Conservation (phyloP, 805 yeast genomes). For the Candida anglica region DNA sequence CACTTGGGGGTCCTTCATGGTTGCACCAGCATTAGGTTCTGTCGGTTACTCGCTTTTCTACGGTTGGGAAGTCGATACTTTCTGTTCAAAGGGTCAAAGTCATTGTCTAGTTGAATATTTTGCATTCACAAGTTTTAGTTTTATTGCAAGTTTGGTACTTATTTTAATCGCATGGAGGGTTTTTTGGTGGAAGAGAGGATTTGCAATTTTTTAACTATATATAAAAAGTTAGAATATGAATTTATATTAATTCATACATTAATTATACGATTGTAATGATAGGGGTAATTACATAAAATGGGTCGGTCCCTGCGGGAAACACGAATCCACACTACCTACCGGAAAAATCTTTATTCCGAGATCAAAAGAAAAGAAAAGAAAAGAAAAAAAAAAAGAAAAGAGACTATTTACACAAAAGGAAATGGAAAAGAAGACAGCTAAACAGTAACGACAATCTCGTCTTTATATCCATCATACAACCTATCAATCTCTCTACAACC, state of each 20-base stretch:
- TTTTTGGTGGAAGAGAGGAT: constrained; percentile 28
- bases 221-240: not conserved
- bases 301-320: no score
- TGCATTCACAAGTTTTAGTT: constrained; percentile 18
- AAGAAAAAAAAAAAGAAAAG: no score
- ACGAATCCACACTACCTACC: no score
- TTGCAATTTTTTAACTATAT: constrained; percentile 15
- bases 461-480: no score
- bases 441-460: no score
- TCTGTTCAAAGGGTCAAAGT: constrained; percentile 17
- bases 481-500: no score
- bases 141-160: constrained; percentile 20
- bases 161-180: constrained; percentile 24
- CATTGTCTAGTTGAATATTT: constrained; percentile 26
- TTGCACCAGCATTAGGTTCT: constrained; percentile 85
- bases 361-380: not conserved
- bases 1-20: constrained; percentile 86
- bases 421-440: no score
- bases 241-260: no score
- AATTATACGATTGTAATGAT: no score
- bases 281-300: no score
- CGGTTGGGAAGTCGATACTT: constrained; percentile 57
- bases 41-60: constrained; percentile 64
- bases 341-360: not conserved
- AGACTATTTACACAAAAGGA: not conserved